These are phyloP conservation scores for Xylariaceae sp. DNA, from an alignment of 2,329 filamentous ascomycete genomes.

Conservation along the genomic window DNA sequence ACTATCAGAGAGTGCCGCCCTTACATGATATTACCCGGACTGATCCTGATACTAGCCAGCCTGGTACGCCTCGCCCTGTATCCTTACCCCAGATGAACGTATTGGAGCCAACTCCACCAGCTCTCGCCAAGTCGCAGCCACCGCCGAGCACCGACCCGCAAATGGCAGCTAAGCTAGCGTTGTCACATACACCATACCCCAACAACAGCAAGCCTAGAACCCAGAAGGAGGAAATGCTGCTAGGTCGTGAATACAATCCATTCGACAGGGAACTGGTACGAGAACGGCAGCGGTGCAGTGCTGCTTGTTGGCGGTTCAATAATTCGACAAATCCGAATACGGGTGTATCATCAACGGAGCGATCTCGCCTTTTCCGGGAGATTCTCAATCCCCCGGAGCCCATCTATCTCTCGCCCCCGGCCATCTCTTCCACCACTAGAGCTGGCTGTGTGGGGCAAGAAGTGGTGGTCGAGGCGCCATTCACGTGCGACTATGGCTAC, in stretches of 20 bases:
- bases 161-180: conserved; percentile 55
- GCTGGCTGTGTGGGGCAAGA: conserved; percentile 66
- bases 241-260: conserved; percentile 72
- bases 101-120: conserved; percentile 48
- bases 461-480: conserved; percentile 79
- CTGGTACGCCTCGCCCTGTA: conserved; percentile 50
- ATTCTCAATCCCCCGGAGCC: conserved; percentile 62
- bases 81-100: conserved; percentile 56
- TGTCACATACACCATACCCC: conserved; percentile 51
- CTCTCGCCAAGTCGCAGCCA: conserved; percentile 39
- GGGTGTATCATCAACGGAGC: conserved; percentile 65
- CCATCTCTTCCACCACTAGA: conserved; percentile 49
- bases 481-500: conserved; percentile 92
- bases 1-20: conserved; percentile 57
- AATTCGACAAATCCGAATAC: conserved; percentile 71
- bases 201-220: conserved; percentile 44
- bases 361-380: conserved; percentile 64
- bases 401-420: conserved; percentile 52
- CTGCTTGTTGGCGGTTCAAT: conserved; percentile 82
- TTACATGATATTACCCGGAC: conserved; percentile 56
- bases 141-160: conserved; percentile 44
- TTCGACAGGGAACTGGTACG: conserved; percentile 73
- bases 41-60: conserved; percentile 36
- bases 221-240: conserved; percentile 89
- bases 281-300: conserved; percentile 80